A percentile compares a stretch with the other conserved stretches of the same genome.
These are phyloP conservation scores for Lipomyces chichibuensis DNA, from an alignment of 805 yeast species.

Conservation along the genomic window DNA sequence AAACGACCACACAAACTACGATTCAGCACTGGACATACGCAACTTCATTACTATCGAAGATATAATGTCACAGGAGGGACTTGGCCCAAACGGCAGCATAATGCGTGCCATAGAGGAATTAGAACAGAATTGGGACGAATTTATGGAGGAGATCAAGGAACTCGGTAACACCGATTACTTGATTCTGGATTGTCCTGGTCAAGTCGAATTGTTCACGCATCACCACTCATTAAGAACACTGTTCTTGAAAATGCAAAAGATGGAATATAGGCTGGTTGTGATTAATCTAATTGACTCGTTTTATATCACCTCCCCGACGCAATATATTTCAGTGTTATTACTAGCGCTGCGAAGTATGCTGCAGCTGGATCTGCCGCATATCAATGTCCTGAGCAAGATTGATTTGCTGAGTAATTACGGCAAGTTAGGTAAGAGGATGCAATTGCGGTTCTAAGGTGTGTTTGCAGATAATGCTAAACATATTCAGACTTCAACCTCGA, in stretches of 20 bases:
- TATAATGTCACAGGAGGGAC: slow-evolving; percentile 66
- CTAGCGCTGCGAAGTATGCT: slow-evolving; percentile 88
- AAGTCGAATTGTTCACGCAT: slow-evolving; percentile 91
- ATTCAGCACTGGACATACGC: slow-evolving; percentile 75
- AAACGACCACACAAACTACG: slow-evolving; percentile 70
- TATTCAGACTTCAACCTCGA: slow-evolving; percentile 66
- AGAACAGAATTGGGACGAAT: slow-evolving; percentile 60
- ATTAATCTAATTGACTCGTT: slow-evolving; percentile 83
- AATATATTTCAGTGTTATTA: slow-evolving; percentile 78
- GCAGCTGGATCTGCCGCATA: slow-evolving; percentile 88
- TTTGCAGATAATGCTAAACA: background rate
- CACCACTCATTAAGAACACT: slow-evolving; percentile 73
- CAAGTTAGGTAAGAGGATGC: slow-evolving; percentile 49
- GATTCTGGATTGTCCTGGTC: slow-evolving; percentile 90
- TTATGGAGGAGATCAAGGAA: slow-evolving; percentile 59
- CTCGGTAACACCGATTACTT: slow-evolving; percentile 59
- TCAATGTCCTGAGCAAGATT: slow-evolving; percentile 89
- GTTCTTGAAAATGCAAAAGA: slow-evolving; percentile 64
- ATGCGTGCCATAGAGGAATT: slow-evolving; percentile 79
- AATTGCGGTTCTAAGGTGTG: background rate
- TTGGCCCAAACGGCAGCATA: slow-evolving; percentile 91
- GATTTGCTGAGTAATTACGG: slow-evolving; percentile 81
- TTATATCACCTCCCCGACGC: slow-evolving; percentile 83
- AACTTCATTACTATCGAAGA: slow-evolving; percentile 77
- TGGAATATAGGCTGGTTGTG: slow-evolving; percentile 65